Conservation (phyloP, 306 rosid species). For the Medicago ruthenica region DNA sequence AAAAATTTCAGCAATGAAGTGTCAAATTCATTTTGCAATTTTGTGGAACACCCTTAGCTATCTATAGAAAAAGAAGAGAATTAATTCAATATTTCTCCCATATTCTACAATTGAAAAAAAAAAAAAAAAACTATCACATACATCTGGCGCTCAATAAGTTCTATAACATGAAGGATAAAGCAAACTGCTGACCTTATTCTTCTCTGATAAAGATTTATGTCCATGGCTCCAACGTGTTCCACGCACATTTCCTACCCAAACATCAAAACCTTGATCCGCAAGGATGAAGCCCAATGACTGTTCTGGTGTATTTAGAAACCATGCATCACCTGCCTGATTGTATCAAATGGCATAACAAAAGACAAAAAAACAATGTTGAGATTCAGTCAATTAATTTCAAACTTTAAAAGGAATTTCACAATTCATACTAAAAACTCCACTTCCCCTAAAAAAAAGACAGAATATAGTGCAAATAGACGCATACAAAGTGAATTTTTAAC, state of each 20-base stretch:
- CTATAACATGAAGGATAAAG: conserved; percentile 11
- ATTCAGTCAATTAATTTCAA: conserved; percentile 21
- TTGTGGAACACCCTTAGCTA: conserved; percentile 4
- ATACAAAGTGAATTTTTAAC: conserved; percentile 2
- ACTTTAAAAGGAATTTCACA: conserved; percentile 12
- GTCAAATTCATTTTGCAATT: conserved; percentile 22
- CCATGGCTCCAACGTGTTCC: conserved; percentile 96
- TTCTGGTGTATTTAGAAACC: conserved; percentile 81
- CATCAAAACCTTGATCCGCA: conserved; percentile 94
- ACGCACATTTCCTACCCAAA: conserved; percentile 95
- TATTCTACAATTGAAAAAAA: background rate
- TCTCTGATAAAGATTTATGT: conserved; percentile 61
- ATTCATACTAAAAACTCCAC: background rate
- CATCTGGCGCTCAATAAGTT: conserved; percentile 4
- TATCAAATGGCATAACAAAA: conserved; percentile 36
- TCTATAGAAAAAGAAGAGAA: conserved; percentile 10
- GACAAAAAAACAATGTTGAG: conserved; percentile 38
- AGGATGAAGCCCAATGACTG: conserved; percentile 92
- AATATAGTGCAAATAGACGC: background rate
- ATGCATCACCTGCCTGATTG: conserved; percentile 86
- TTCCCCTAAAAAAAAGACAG: background rate
- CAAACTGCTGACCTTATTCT: conserved; percentile 58
- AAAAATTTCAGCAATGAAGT: conserved; percentile 5
- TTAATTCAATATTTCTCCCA: conserved; percentile 21
- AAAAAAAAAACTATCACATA: conserved; percentile 9